Evolutionary conservation across 768 basidiomycete genomes (phyloP).

Genomic region (Kwoniella sp.): DNA sequence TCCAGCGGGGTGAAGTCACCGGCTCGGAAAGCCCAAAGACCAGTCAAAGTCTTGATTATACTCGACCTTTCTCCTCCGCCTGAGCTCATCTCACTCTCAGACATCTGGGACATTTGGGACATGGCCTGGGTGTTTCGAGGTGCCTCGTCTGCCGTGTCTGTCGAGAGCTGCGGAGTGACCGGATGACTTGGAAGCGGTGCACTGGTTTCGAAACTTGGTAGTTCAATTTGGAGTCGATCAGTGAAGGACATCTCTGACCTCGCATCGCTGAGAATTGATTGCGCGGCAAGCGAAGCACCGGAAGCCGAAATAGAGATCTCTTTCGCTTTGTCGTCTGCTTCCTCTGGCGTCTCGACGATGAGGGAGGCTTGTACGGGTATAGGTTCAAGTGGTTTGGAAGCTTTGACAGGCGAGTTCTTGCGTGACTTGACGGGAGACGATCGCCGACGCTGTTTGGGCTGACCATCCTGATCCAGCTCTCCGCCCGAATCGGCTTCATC

Average conservation of each 20-base stretch:
- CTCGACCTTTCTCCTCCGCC: constrained; percentile 69
- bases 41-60: constrained; percentile 78
- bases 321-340: neutral
- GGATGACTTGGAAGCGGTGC: constrained; percentile 56
- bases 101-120: constrained; percentile 47
- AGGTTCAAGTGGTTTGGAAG: constrained; percentile 22
- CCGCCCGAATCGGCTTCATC: constrained; percentile 43
- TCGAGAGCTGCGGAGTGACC: constrained; percentile 46
- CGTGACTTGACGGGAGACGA: constrained; percentile 21
- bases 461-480: constrained; percentile 12
- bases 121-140: constrained; percentile 14
- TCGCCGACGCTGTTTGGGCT: constrained; percentile 11
- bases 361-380: constrained; percentile 16
- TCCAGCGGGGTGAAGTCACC: constrained; percentile 63
- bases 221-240: constrained; percentile 53
- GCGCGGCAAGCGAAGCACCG: constrained; percentile 22
- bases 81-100: constrained; percentile 58
- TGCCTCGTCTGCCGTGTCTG: constrained; percentile 41
- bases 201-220: constrained; percentile 55
- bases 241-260: constrained; percentile 51
- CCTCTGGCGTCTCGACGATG: neutral
- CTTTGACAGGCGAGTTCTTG: constrained; percentile 28
- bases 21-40: constrained; percentile 69
- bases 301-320: constrained; percentile 37
- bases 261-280: constrained; percentile 42